phyloP scores from a whole-genome alignment of 768 basidiomycete genomes.

The Tubosaeta sp. region DNA sequence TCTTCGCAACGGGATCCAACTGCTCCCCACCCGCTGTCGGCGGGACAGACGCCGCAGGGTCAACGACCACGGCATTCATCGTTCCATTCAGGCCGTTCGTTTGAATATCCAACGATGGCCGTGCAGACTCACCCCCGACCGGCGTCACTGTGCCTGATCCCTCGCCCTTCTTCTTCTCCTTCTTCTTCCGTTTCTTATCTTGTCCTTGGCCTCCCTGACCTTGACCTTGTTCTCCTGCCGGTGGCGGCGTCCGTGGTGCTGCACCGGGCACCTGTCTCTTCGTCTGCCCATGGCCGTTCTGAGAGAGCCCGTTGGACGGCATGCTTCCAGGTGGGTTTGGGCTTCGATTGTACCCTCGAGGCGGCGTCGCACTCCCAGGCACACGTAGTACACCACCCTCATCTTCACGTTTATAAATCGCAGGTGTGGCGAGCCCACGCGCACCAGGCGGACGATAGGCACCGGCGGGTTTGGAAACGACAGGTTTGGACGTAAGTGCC shows the following conservation, averaged over 20 bases:
- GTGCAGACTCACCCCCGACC: constrained; percentile 18
- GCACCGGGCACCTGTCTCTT: constrained; percentile 67
- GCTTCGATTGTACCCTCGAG: constrained; percentile 55
- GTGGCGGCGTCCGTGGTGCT: constrained; percentile 46
- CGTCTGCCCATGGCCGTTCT: constrained; percentile 29
- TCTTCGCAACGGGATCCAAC: constrained; percentile 86
- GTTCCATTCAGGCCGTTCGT: constrained; percentile 21
- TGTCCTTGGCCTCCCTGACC: constrained; percentile 28
- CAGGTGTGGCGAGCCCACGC: constrained; percentile 81
- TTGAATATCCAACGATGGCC: constrained; percentile 37
- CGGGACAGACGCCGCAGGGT: constrained; percentile 34
- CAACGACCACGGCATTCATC: constrained; percentile 11
- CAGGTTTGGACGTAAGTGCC: constrained; percentile 50
- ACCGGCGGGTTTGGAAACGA: constrained; percentile 64
- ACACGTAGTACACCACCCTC: constrained; percentile 65
- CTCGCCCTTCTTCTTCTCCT: constrained; percentile 46
- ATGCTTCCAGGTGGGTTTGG: constrained; percentile 51
- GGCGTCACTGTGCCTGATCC: constrained; percentile 31
- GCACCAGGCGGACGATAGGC: constrained; percentile 95
- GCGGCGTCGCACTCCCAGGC: constrained; percentile 61
- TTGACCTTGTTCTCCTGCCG: constrained; percentile 33
- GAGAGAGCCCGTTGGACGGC: constrained; percentile 29
- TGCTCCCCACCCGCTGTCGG: constrained; percentile 53
- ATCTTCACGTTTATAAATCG: constrained; percentile 88
- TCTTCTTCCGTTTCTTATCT: constrained; percentile 47